Conservation (phyloP, 2,329 filamentous ascomycete genomes). For the Camptophora hylomeconis region DNA sequence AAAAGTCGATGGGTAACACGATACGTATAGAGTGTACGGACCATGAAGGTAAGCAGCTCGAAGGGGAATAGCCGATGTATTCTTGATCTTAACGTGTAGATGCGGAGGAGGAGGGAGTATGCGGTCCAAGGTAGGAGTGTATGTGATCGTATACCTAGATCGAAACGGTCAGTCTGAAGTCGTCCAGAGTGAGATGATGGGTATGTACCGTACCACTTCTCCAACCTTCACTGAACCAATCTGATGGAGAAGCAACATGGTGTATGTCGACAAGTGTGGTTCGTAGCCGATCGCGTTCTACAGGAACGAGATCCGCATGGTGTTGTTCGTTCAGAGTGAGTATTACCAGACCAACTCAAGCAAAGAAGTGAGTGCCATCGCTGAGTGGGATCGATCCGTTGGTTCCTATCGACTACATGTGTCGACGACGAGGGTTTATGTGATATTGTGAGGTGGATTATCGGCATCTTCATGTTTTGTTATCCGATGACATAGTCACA, state of each 20-base stretch:
- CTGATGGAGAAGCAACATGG: slow-evolving; percentile 92
- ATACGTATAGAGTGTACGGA: slow-evolving; percentile 73
- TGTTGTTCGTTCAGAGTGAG: too few species aligned
- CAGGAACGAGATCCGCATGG: too few species aligned
- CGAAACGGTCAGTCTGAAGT: slow-evolving; percentile 1
- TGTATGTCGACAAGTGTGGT: too few species aligned
- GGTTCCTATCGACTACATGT: too few species aligned
- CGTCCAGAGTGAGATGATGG: background rate
- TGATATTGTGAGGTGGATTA: too few species aligned
- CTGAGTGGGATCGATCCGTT: too few species aligned
- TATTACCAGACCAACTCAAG: too few species aligned
- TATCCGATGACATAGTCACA: too few species aligned
- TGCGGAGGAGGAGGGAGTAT: slow-evolving; percentile 74
- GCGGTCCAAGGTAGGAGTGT: slow-evolving; percentile 76
- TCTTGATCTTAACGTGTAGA: slow-evolving; percentile 78
- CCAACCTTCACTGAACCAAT: slow-evolving; percentile 84
- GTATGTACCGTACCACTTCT: slow-evolving; percentile 67
- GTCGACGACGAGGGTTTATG: too few species aligned
- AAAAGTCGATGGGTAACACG: slow-evolving; percentile 73
- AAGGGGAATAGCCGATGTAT: slow-evolving; percentile 77
- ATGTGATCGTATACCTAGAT: slow-evolving; percentile 64
- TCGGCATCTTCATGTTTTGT: too few species aligned
- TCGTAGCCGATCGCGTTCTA: too few species aligned
- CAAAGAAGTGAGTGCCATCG: too few species aligned
- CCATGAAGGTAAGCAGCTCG: slow-evolving; percentile 94